Evolutionary conservation across 768 basidiomycete species (phyloP).

Genomic region (Rhizopogon salebrosus): DNA sequence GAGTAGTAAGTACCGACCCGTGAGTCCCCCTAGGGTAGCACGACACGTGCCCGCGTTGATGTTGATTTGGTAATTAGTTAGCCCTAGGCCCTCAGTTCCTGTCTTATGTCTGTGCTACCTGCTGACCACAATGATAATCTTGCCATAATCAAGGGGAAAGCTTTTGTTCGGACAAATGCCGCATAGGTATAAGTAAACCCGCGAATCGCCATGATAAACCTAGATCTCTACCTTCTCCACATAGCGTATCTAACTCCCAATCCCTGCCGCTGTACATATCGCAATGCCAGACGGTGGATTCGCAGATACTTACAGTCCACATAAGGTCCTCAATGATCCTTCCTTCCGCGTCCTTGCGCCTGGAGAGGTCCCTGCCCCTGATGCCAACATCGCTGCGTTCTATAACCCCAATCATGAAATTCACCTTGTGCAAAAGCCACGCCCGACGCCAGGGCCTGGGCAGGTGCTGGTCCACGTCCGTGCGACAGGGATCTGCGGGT

Average conservation of each 20-base stretch:
- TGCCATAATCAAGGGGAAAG: not conserved
- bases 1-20: no score
- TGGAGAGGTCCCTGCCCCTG: constrained; percentile 43
- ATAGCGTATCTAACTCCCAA: not conserved
- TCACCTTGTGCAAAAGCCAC: constrained; percentile 63
- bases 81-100: no score
- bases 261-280: not conserved
- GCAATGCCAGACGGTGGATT: constrained; percentile 20
- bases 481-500: constrained; percentile 70
- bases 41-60: no score
- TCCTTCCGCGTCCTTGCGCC: constrained; percentile 46
- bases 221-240: not conserved
- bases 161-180: no score
- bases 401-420: constrained; percentile 61
- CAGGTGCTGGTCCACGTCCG: constrained; percentile 64
- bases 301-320: constrained; percentile 47
- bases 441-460: constrained; percentile 54
- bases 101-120: not conserved
- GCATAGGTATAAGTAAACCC: no score
- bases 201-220: not conserved
- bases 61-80: no score
- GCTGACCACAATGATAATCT: not conserved
- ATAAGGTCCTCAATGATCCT: constrained; percentile 50
- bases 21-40: no score
- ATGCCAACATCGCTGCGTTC: constrained; percentile 57